A percentile compares a stretch with the other conserved stretches of the same genome.
Evolutionary conservation across 495 filamentous ascomycete species (phyloP).

Genomic region (Chlorociboria aeruginascens): DNA sequence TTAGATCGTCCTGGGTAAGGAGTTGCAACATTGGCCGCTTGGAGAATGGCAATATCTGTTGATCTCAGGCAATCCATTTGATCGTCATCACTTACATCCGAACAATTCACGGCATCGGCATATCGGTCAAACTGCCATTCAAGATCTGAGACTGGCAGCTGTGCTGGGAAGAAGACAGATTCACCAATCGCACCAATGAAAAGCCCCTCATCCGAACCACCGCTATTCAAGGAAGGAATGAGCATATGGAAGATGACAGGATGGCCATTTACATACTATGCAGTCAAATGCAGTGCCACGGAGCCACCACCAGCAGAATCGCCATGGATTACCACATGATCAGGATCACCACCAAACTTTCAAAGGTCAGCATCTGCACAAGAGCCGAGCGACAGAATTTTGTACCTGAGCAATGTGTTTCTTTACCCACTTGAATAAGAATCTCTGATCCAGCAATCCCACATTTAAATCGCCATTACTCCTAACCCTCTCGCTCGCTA

Average conservation of each 20-base stretch:
- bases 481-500: constrained; percentile 47
- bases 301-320: constrained; percentile 54
- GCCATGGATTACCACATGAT: constrained; percentile 56
- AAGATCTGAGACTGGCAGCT: constrained; percentile 43
- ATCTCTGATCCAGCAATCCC: constrained; percentile 59
- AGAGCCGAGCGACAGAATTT: not conserved
- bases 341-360: constrained; percentile 60
- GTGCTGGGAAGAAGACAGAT: constrained; percentile 49
- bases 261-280: constrained; percentile 31
- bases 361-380: not conserved
- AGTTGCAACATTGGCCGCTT: too few species aligned
- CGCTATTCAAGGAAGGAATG: constrained; percentile 31
- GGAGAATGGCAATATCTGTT: too few species aligned
- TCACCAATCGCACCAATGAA: constrained; percentile 25
- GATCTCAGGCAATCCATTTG: too few species aligned
- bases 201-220: constrained; percentile 9
- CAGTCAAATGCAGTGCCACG: constrained; percentile 45
- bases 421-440: constrained; percentile 57
- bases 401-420: constrained; percentile 44
- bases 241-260: constrained; percentile 21
- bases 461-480: constrained; percentile 51
- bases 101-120: constrained; percentile 24
- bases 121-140: constrained; percentile 55
- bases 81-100: too few species aligned
- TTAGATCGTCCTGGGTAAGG: too few species aligned